Percentiles rank a stretch among this genome's conserved stretches.
Conservation (phyloP, 2,329 filamentous ascomycete species). For the Fusarium setosum region DNA sequence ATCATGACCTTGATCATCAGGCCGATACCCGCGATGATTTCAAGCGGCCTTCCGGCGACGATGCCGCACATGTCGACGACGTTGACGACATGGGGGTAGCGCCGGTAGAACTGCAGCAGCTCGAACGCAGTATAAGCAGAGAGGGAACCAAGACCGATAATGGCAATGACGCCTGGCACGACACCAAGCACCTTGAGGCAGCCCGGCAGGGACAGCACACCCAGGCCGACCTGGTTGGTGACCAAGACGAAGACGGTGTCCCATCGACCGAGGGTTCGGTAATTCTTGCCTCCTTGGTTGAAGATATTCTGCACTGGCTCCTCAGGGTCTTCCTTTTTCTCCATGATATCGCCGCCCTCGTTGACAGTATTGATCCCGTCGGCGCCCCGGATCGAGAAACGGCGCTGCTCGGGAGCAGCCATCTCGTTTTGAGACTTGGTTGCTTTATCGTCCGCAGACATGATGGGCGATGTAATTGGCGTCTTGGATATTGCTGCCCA, state of each 20-base stretch:
- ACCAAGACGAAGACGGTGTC: slow-evolving; percentile 43
- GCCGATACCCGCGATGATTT: slow-evolving; percentile 60
- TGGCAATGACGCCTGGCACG: slow-evolving; percentile 74
- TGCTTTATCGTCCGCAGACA: slow-evolving; percentile 21
- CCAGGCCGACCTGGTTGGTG: slow-evolving; percentile 45
- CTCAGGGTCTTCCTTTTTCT: slow-evolving; percentile 27
- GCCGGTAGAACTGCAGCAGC: slow-evolving; percentile 73
- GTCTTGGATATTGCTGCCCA: not conserved
- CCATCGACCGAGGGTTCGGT: slow-evolving; percentile 41
- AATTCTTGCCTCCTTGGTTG: slow-evolving; percentile 44
- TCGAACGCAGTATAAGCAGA: slow-evolving; percentile 67
- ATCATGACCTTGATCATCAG: slow-evolving; percentile 78
- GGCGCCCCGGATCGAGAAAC: slow-evolving; percentile 15
- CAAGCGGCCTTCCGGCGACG: slow-evolving; percentile 48
- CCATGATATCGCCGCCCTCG: slow-evolving; percentile 23
- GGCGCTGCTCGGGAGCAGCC: slow-evolving; percentile 10
- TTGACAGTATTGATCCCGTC: slow-evolving; percentile 26
- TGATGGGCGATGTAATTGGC: not conserved
- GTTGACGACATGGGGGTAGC: slow-evolving; percentile 75
- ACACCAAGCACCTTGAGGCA: slow-evolving; percentile 75
- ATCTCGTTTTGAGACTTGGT: slow-evolving; percentile 23
- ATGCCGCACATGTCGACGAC: slow-evolving; percentile 75
- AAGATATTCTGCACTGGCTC: slow-evolving; percentile 39
- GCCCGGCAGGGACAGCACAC: slow-evolving; percentile 73
- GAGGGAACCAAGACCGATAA: slow-evolving; percentile 71